These are phyloP conservation scores for Sporisorium sorghi DNA, from an alignment of 1,284 basidiomycete genomes.

Conservation along the genomic window DNA sequence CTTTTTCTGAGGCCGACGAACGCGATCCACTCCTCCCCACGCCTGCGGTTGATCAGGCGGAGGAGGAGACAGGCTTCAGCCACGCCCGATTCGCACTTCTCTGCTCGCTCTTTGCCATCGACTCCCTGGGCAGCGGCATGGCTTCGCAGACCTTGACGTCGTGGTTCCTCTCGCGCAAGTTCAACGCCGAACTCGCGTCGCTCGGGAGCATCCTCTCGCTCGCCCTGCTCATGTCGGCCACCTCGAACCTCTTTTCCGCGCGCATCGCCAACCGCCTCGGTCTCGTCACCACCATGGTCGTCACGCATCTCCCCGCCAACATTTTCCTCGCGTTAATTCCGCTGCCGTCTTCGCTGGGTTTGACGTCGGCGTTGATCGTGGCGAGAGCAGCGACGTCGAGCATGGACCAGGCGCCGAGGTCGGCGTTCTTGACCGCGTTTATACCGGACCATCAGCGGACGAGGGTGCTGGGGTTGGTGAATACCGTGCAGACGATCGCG, in stretches of 20 bases:
- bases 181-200: constrained; percentile 23
- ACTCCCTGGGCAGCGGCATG: constrained; percentile 29
- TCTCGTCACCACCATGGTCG: constrained; percentile 20
- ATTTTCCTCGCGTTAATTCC: constrained; percentile 19
- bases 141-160: constrained; percentile 27
- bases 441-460: constrained; percentile 18
- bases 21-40: constrained; percentile 13
- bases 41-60: too few species aligned
- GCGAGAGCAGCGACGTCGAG: constrained; percentile 19
- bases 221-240: constrained; percentile 23
- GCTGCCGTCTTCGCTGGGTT: constrained; percentile 1
- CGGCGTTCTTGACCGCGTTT: constrained; percentile 23
- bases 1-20: constrained; percentile 2
- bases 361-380: constrained; percentile 23
- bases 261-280: constrained; percentile 20
- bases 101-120: constrained; percentile 31
- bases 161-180: constrained; percentile 33
- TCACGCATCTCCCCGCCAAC: constrained; percentile 29
- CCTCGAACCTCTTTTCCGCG: constrained; percentile 35
- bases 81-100: constrained; percentile 8
- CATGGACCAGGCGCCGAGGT: constrained; percentile 31
- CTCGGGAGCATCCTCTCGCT: constrained; percentile 20
- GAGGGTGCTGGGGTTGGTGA: constrained; percentile 20
- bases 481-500: constrained; percentile 25
- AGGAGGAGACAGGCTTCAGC: constrained; percentile 5